Conservation (phyloP, 2,329 filamentous ascomycete genomes). For the Eutypella sp. region DNA sequence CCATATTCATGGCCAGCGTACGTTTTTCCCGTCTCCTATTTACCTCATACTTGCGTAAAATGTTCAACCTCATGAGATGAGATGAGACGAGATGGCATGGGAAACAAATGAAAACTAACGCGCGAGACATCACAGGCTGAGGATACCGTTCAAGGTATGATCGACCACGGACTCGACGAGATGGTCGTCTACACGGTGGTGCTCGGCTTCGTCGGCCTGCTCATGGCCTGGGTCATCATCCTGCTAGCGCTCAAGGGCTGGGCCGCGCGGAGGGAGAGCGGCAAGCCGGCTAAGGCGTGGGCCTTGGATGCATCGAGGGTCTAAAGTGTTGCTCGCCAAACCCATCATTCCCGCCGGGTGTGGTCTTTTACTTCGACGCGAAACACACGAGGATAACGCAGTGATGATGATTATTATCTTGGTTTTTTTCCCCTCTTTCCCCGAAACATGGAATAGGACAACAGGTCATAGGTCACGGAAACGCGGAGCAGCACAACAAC, state of each 20-base stretch:
- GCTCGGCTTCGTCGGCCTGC: slow-evolving; percentile 73
- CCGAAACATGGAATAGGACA: too few species aligned
- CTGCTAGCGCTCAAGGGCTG: slow-evolving; percentile 83
- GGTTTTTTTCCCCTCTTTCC: too few species aligned
- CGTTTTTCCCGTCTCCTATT: too few species aligned
- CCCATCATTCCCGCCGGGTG: too few species aligned
- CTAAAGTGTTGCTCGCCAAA: slow-evolving; percentile 1
- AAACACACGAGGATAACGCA: too few species aligned
- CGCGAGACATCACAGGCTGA: slow-evolving; percentile 48
- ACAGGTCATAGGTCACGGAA: neutral
- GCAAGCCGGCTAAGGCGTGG: slow-evolving; percentile 12
- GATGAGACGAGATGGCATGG: too few species aligned
- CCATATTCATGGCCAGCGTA: slow-evolving; percentile 90
- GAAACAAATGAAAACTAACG: too few species aligned
- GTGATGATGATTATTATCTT: too few species aligned
- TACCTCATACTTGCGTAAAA: too few species aligned
- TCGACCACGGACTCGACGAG: slow-evolving; percentile 71
- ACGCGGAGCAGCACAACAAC: neutral
- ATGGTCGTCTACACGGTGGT: slow-evolving; percentile 93
- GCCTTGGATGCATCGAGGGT: slow-evolving; percentile 12
- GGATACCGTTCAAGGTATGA: slow-evolving; percentile 73
- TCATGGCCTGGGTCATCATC: slow-evolving; percentile 81
- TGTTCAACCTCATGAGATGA: too few species aligned
- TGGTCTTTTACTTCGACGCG: too few species aligned
- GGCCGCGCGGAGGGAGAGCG: slow-evolving; percentile 54